Percentiles rank a stretch among this genome's conserved stretches.
Conservation (phyloP, 371 early-diverging fungal species). For the Umbelopsis sp. region DNA sequence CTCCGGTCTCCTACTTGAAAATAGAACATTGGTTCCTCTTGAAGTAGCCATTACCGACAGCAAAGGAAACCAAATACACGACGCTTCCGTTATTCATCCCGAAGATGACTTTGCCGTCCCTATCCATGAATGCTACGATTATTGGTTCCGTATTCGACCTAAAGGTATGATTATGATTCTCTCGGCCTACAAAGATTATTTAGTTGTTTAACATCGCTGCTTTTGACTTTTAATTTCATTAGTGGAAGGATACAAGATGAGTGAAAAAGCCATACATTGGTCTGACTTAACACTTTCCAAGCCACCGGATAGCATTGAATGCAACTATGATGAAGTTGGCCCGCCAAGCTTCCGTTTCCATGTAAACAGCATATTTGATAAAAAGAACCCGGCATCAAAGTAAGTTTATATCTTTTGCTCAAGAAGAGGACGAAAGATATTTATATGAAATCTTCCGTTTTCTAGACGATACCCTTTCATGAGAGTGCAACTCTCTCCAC, state of each 20-base stretch:
- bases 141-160: constrained; percentile 69
- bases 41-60: not conserved
- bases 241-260: constrained; percentile 74
- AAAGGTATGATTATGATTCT: constrained; percentile 39
- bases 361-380: constrained; percentile 37
- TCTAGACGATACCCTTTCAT: constrained; percentile 66
- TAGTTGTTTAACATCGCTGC: not conserved
- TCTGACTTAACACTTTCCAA: constrained; percentile 55
- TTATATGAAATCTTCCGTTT: not conserved
- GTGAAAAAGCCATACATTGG: constrained; percentile 68
- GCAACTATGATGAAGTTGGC: constrained; percentile 31
- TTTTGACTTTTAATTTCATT: constrained; percentile 2
- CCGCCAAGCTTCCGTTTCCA: constrained; percentile 32
- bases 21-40: constrained; percentile 57
- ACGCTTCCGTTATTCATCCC: constrained; percentile 37
- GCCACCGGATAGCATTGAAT: constrained; percentile 34
- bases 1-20: constrained; percentile 81
- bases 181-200: not conserved
- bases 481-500: constrained; percentile 70
- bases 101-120: constrained; percentile 68
- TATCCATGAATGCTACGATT: constrained; percentile 62
- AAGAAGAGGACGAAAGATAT: not conserved
- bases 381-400: constrained; percentile 33
- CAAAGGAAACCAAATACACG: not conserved
- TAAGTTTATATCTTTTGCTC: constrained; percentile 5